Evolutionary conservation across 2,329 filamentous ascomycete genomes (phyloP), one percentile per base, ranked within the genome.

Genomic region (Clonostachys sp.): DNA sequence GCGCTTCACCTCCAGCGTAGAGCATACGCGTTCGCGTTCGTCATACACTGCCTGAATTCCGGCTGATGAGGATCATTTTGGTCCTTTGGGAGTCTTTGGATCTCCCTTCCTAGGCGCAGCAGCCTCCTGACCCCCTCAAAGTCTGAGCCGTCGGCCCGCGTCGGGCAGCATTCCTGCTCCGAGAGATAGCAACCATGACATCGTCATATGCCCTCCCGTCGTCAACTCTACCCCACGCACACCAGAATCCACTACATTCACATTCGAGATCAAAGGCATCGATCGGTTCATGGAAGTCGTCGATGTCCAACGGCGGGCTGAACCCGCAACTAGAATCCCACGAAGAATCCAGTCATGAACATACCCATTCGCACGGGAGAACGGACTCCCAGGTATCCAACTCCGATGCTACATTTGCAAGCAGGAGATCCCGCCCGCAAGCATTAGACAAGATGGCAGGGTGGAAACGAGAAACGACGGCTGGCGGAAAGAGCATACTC

Each of bases 151-250:
- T 30, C 24, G 24, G 24, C 24, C 24, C 24, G 24, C 24, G 24
- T 30, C 36, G 14, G 14, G 36, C 36, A n/a, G 10, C 39, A 45
- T 45, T 42, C 44, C 43, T 30, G 24, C 24, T 30, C 24, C 24
- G 24, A 30, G 24, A 30, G 24, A 30, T 10, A 44, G 33, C 46
- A 42, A 63, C 49, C 48, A 78, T 78, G 73, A 70, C 74, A 50
- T 74, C 77, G 36, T 73, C 78, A 18, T 81, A 78, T 58, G 67
- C 71, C 45, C 61, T 81, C 47, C 78, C 78, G n/a, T 70, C 74
- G 35, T 68, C 75, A 35, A 67, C 74, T 38, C 61, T 78, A 42
- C 71, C 73, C 45, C 74, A 74, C 53, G 70, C 68, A 48, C 70
- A 77, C 53, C 65, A 72, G 46, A 68, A 68, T 44, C 61, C 68